phyloP scores from a whole-genome alignment of 2,329 filamentous ascomycete species.

The Fusarium paranaense region DNA sequence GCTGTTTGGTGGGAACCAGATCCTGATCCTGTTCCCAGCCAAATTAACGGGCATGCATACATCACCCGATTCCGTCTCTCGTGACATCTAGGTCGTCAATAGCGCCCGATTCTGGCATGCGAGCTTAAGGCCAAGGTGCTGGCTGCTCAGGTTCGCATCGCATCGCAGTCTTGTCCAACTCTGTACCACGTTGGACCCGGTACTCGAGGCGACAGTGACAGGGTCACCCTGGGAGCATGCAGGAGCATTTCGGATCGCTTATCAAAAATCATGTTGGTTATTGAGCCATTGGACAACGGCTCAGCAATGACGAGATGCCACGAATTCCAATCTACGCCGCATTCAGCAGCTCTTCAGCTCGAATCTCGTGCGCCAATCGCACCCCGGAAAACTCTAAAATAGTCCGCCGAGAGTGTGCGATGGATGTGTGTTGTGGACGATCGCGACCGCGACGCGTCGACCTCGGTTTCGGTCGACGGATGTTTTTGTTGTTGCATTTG shows the following conservation, averaged over 20 bases:
- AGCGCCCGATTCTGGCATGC: slow-evolving; percentile 21
- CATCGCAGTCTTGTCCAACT: slow-evolving; percentile 32
- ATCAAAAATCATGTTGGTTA: slow-evolving; percentile 29
- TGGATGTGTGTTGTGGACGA: slow-evolving; percentile 9
- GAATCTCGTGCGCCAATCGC: slow-evolving; percentile 31
- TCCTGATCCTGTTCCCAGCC: slow-evolving; percentile 25
- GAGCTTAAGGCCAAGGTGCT: slow-evolving; percentile 5
- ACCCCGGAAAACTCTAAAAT: slow-evolving; percentile 18
- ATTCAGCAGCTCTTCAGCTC: slow-evolving; percentile 38
- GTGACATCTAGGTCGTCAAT: slow-evolving; percentile 13
- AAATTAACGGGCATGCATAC: slow-evolving; percentile 38
- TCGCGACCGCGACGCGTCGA: slow-evolving; percentile 34
- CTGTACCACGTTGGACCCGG: slow-evolving; percentile 17
- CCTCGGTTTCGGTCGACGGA: slow-evolving; percentile 4
- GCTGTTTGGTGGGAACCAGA: not conserved
- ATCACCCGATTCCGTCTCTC: slow-evolving; percentile 30
- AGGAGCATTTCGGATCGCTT: slow-evolving; percentile 29
- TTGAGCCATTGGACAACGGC: slow-evolving; percentile 26
- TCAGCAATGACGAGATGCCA: slow-evolving; percentile 39
- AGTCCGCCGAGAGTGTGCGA: not conserved
- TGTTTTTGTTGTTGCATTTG: slow-evolving; percentile 24
- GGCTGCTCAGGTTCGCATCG: slow-evolving; percentile 30
- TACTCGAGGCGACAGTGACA: slow-evolving; percentile 11
- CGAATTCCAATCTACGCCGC: slow-evolving; percentile 38
- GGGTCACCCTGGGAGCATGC: slow-evolving; percentile 29